These are phyloP conservation scores for Aspergillus arachidicola DNA, from an alignment of 2,329 filamentous ascomycete genomes.

Conservation along the genomic window DNA sequence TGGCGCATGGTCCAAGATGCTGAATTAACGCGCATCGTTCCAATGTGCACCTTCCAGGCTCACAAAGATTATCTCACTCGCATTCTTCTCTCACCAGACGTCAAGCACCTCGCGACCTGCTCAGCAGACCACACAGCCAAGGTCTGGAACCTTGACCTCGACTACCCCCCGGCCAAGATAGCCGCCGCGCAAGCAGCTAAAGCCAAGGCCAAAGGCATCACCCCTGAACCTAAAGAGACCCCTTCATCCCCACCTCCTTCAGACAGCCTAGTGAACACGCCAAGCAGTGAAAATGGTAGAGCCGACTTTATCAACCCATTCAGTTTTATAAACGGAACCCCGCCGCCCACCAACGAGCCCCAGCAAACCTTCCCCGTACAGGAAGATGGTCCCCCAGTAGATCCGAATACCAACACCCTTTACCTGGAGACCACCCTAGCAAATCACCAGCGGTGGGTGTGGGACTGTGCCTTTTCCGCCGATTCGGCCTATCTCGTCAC, in stretches of 20 bases:
- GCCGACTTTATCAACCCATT: slow-evolving; percentile 26
- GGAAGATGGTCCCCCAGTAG: slow-evolving; percentile 44
- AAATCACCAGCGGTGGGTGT: slow-evolving; percentile 93
- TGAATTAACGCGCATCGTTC: slow-evolving; percentile 80
- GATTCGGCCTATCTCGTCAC: slow-evolving; percentile 93
- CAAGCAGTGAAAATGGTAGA: slow-evolving; percentile 24
- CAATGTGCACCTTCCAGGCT: slow-evolving; percentile 84
- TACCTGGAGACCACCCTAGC: slow-evolving; percentile 84
- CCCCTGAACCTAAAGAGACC: slow-evolving; percentile 15
- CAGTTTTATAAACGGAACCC: slow-evolving; percentile 29
- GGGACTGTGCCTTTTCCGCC: slow-evolving; percentile 94
- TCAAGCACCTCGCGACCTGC: slow-evolving; percentile 91
- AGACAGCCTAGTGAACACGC: slow-evolving; percentile 24
- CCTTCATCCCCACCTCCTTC: slow-evolving; percentile 21
- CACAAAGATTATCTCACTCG: slow-evolving; percentile 93
- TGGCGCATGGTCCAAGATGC: slow-evolving; percentile 88
- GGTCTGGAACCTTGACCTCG: slow-evolving; percentile 91
- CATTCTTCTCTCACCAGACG: slow-evolving; percentile 86
- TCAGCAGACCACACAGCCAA: slow-evolving; percentile 92
- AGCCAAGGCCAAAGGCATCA: slow-evolving; percentile 19
- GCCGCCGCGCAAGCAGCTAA: slow-evolving; percentile 29
- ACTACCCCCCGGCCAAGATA: slow-evolving; percentile 47
- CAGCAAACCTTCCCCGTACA: slow-evolving; percentile 38
- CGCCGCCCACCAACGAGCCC: slow-evolving; percentile 29
- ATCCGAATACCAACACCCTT: slow-evolving; percentile 57